Evolutionary conservation across 1,284 basidiomycete genomes (phyloP).

Genomic region (Malassezia sympodialis): DNA sequence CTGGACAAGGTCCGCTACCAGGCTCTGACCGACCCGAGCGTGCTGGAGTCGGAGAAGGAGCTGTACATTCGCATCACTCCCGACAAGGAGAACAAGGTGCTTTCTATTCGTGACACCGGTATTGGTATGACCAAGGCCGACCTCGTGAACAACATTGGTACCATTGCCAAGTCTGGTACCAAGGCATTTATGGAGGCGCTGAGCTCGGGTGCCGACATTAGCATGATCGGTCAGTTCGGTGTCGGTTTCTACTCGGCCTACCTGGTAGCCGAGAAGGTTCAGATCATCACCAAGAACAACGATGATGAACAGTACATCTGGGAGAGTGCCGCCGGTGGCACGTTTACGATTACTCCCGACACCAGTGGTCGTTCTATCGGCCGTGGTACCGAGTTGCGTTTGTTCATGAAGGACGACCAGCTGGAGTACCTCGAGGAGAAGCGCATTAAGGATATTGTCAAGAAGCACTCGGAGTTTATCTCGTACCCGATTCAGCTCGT

Average conservation of each 20-base stretch:
- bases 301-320: slow-evolving; percentile 99
- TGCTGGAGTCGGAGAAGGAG: slow-evolving; percentile 45
- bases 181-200: slow-evolving; percentile 91
- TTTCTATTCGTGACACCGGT: slow-evolving; percentile 90
- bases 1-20: slow-evolving; percentile 48
- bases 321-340: slow-evolving; percentile 98
- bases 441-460: slow-evolving; percentile 97
- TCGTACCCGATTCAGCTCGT: slow-evolving; percentile 98
- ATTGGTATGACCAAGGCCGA: slow-evolving; percentile 60
- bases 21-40: slow-evolving; percentile 44
- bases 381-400: slow-evolving; percentile 87
- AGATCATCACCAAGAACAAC: slow-evolving; percentile 99
- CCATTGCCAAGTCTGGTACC: slow-evolving; percentile 91
- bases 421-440: slow-evolving; percentile 99
- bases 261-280: slow-evolving; percentile 94
- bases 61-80: slow-evolving; percentile 49
- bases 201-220: slow-evolving; percentile 66
- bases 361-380: slow-evolving; percentile 77
- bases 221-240: slow-evolving; percentile 70
- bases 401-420: slow-evolving; percentile 97
- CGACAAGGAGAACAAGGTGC: slow-evolving; percentile 88
- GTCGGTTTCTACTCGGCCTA: slow-evolving; percentile 99
- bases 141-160: slow-evolving; percentile 93
- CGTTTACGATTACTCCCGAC: slow-evolving; percentile 96
- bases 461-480: slow-evolving; percentile 99